These are phyloP conservation scores for Claviceps purpurea DNA, from an alignment of 2,329 filamentous ascomycete genomes.

Conservation along the genomic window DNA sequence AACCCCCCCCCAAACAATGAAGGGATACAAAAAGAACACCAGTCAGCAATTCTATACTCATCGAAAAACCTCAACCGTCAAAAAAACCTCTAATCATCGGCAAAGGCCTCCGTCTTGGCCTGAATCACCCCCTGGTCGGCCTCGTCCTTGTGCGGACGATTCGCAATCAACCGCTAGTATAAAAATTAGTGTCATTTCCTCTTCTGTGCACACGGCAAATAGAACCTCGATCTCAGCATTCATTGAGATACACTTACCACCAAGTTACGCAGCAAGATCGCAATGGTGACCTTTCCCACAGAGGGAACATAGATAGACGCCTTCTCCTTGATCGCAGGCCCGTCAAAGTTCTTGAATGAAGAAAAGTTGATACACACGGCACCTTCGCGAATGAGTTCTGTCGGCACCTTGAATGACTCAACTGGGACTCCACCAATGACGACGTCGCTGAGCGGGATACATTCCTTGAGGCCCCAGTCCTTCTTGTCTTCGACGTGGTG, in stretches of 20 bases:
- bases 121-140: slow-evolving; percentile 21
- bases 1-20: too few relatives aligned
- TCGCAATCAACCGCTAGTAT: slow-evolving; percentile 36
- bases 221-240: neutral
- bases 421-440: slow-evolving; percentile 87
- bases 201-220: neutral
- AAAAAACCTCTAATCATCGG: slow-evolving; percentile 16
- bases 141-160: slow-evolving; percentile 28
- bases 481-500: slow-evolving; percentile 81
- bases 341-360: slow-evolving; percentile 84
- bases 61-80: too few relatives aligned
- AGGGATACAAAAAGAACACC: too few relatives aligned
- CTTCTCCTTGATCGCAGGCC: slow-evolving; percentile 78
- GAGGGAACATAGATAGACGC: slow-evolving; percentile 94
- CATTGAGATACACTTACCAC: slow-evolving; percentile 44
- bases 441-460: slow-evolving; percentile 78
- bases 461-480: slow-evolving; percentile 66
- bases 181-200: slow-evolving; percentile 11
- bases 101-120: slow-evolving; percentile 29
- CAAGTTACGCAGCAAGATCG: slow-evolving; percentile 76
- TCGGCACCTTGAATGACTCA: slow-evolving; percentile 81
- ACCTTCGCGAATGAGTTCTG: slow-evolving; percentile 69
- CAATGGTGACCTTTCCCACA: slow-evolving; percentile 95
- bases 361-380: slow-evolving; percentile 99
- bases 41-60: too few relatives aligned